These are phyloP conservation scores for Syzygium grande DNA, from an alignment of 345 rosid species.

Conservation along the genomic window DNA sequence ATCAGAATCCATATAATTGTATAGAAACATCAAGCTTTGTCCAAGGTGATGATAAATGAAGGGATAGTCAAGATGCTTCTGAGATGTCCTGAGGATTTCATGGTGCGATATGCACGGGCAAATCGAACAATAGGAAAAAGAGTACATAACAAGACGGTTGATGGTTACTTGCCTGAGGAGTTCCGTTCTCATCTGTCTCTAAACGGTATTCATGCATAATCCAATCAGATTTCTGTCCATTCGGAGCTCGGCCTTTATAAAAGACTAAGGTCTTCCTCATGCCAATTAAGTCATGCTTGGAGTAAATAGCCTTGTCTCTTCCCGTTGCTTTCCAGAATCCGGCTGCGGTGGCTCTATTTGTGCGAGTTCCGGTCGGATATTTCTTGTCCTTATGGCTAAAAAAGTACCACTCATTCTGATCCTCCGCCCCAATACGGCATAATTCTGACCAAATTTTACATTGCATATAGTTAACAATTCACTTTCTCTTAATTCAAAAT, in stretches of 20 bases:
- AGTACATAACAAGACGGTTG: not conserved
- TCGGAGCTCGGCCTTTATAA: conserved; percentile 91
- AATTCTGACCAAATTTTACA: conserved; percentile 29
- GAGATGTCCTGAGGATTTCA: not conserved
- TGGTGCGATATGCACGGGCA: not conserved
- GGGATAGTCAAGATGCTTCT: not conserved
- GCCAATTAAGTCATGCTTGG: conserved; percentile 76
- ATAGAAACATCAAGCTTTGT: not conserved
- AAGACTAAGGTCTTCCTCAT: conserved; percentile 96
- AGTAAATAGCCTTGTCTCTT: conserved; percentile 86
- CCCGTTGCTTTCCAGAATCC: conserved; percentile 99
- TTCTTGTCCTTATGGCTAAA: conserved; percentile 96
- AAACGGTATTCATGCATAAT: conserved; percentile 98
- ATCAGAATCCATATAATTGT: not conserved
- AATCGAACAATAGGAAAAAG: not conserved
- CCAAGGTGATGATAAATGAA: not conserved
- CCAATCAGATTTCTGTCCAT: conserved; percentile 93
- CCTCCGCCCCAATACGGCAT: conserved; percentile 77
- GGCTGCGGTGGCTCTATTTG: conserved; percentile 91
- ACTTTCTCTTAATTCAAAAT: not conserved
- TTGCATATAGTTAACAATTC: not conserved
- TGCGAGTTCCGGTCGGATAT: conserved; percentile 95
- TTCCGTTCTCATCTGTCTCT: conserved; percentile 83
- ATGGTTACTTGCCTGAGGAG: conserved; percentile 43
- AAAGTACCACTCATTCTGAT: conserved; percentile 92